Evolutionary conservation across 2,329 filamentous ascomycete genomes (phyloP).

Genomic region (Fusarium sarcochroum): DNA sequence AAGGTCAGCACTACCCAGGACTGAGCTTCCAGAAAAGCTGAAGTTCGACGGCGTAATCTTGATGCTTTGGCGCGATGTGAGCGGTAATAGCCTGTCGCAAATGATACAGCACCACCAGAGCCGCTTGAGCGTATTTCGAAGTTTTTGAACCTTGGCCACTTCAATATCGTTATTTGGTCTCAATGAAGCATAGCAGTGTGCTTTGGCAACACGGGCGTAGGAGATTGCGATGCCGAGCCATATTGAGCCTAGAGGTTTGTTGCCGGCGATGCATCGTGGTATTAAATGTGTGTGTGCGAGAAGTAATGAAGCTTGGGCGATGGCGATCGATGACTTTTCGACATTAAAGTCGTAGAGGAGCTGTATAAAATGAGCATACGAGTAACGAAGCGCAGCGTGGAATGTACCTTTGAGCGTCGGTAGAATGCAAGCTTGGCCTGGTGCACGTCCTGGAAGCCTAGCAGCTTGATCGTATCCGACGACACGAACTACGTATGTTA

Average conservation of each 20-base stretch:
- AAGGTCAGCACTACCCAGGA: conserved; percentile 36
- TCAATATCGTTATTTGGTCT: conserved; percentile 20
- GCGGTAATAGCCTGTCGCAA: conserved; percentile 38
- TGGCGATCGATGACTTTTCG: conserved; percentile 44
- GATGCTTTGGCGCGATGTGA: conserved; percentile 45
- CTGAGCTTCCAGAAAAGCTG: conserved; percentile 38
- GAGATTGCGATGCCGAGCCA: conserved; percentile 47
- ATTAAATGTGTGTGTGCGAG: conserved; percentile 46
- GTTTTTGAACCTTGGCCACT: conserved; percentile 27
- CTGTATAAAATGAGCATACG: not conserved
- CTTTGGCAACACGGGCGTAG: conserved; percentile 45
- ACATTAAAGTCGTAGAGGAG: conserved; percentile 47
- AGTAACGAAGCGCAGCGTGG: accelerated
- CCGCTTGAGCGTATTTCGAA: conserved; percentile 42
- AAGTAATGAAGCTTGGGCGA: conserved; percentile 44
- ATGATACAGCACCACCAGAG: conserved; percentile 49
- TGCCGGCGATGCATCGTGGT: conserved; percentile 44
- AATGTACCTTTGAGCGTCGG: conserved; percentile 39
- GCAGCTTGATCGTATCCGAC: conserved; percentile 30
- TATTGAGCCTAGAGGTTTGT: conserved; percentile 45
- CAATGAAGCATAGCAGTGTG: conserved; percentile 41
- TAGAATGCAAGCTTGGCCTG: conserved; percentile 47
- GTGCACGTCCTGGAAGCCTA: conserved; percentile 43
- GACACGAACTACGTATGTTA: conserved; percentile 38
- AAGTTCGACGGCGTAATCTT: conserved; percentile 46